Evolutionary conservation across 371 early-diverging fungal genomes (phyloP).

Genomic region (Lichtheimia hyalospora): DNA sequence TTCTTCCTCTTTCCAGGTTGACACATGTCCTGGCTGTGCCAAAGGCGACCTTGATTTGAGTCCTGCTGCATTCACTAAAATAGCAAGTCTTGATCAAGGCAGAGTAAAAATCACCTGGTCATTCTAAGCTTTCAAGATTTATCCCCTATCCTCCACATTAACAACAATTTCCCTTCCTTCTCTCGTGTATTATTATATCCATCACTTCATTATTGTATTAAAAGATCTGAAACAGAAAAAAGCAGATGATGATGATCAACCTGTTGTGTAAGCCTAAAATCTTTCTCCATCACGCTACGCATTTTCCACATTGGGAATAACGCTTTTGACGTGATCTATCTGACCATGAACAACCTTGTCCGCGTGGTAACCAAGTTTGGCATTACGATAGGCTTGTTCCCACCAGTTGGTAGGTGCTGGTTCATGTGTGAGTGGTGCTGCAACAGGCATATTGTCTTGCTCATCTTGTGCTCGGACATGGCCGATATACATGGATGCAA

Average conservation of each 20-base stretch:
- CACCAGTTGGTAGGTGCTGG: slow-evolving; percentile 3
- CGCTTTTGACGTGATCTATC: slow-evolving; percentile 10
- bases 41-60: slow-evolving; percentile 52
- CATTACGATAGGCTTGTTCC: not conserved
- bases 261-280: not conserved
- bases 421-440: not conserved
- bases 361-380: slow-evolving; percentile 18
- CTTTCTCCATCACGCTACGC: not conserved
- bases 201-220: too few relatives aligned
- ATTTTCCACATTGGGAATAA: slow-evolving; percentile 7
- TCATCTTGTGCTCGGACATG: too few relatives aligned
- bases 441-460: not conserved
- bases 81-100: slow-evolving; percentile 42
- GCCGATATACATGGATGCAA: too few relatives aligned
- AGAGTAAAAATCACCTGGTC: slow-evolving; percentile 49
- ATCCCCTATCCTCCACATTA: not conserved
- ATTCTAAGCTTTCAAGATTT: slow-evolving; percentile 25
- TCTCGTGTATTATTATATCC: too few relatives aligned
- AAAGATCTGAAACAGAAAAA: not conserved
- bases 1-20: slow-evolving; percentile 12
- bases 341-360: slow-evolving; percentile 9
- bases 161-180: not conserved
- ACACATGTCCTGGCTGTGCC: slow-evolving; percentile 46
- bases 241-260: not conserved
- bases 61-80: slow-evolving; percentile 51